Percentiles rank a stretch among this genome's conserved stretches.
phyloP scores from a whole-genome alignment of 1,139 yeast species.

The Saccharomyces hybrid region DNA sequence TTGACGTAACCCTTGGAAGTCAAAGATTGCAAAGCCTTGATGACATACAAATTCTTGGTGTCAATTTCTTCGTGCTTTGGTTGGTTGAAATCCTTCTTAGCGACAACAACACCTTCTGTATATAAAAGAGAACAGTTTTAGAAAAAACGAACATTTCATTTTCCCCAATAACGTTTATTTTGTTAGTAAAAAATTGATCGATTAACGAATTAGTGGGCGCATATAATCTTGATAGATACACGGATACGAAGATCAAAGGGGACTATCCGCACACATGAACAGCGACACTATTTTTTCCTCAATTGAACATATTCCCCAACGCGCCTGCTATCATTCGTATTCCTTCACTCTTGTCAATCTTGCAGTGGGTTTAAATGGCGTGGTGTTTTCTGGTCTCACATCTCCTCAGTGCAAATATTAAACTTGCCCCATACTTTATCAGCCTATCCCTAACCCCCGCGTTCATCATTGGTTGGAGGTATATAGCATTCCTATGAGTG shows the following conservation, averaged over 20 bases:
- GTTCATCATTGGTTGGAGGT: not conserved
- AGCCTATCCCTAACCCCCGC: too few relatives aligned
- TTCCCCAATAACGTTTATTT: not conserved
- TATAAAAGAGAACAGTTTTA: not conserved
- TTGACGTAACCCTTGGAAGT: slow-evolving; percentile 98
- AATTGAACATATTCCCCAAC: not conserved
- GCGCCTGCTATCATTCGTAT: not conserved
- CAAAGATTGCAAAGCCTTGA: slow-evolving; percentile 98
- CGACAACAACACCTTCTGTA: slow-evolving; percentile 96
- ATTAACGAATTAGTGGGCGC: not conserved
- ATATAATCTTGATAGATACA: not conserved
- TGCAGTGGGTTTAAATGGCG: too few relatives aligned
- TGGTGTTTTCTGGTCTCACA: too few relatives aligned
- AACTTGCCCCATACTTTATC: too few relatives aligned
- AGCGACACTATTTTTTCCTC: not conserved
- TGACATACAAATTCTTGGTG: slow-evolving; percentile 94
- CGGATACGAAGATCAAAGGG: not conserved
- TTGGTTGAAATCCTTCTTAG: slow-evolving; percentile 97
- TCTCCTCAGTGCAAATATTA: too few relatives aligned
- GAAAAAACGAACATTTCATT: not conserved
- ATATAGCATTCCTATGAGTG: not conserved
- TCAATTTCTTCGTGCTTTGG: slow-evolving; percentile 96
- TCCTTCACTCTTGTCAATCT: too few relatives aligned
- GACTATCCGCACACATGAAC: not conserved
- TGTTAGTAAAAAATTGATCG: not conserved